Conservation (phyloP, 1,139 yeast species). For the Candida pseudocylindracea region DNA sequence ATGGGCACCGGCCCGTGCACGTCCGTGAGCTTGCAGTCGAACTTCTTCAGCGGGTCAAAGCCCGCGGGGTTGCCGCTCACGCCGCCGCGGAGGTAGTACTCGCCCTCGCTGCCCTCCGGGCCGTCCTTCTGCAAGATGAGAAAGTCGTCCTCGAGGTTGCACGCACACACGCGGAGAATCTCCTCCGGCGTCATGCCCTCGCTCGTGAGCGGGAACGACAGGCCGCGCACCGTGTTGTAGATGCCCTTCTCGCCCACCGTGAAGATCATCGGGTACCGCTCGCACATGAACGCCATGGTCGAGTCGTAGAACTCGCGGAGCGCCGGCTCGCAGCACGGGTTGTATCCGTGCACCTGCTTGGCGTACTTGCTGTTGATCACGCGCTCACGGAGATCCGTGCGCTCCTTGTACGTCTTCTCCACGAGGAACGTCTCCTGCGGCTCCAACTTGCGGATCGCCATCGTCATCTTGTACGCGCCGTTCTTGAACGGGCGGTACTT, state of each 20-base stretch:
- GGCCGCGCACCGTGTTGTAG: constrained; percentile 13
- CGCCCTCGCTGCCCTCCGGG: constrained; percentile 10
- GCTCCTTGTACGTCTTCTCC: constrained; percentile 38
- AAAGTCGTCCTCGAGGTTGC: constrained; percentile 47
- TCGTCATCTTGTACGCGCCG: constrained; percentile 38
- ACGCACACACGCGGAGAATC: constrained; percentile 16
- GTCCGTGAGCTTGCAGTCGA: constrained; percentile 26
- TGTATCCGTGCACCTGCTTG: too few relatives aligned
- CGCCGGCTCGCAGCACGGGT: constrained; percentile 11
- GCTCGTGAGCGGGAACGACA: too few relatives aligned
- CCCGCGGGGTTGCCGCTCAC: constrained; percentile 58
- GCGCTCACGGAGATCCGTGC: constrained; percentile 7
- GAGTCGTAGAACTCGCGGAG: constrained; percentile 32
- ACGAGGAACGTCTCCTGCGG: constrained; percentile 42
- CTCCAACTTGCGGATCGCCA: constrained; percentile 37
- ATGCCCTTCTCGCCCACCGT: constrained; percentile 8
- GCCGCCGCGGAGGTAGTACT: constrained; percentile 43
- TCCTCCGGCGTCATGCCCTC: constrained; percentile 8
- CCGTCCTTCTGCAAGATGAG: constrained; percentile 32
- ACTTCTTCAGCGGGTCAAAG: constrained; percentile 36
- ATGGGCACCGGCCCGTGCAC: constrained; percentile 47
- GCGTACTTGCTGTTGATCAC: constrained; percentile 21
- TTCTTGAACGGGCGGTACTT: constrained; percentile 27
- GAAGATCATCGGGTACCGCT: constrained; percentile 42
- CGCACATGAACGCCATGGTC: constrained; percentile 21